Base-by-base conservation (phyloP, 495 filamentous ascomycete genomes). In the Glutinoglossum americanum region DNA sequence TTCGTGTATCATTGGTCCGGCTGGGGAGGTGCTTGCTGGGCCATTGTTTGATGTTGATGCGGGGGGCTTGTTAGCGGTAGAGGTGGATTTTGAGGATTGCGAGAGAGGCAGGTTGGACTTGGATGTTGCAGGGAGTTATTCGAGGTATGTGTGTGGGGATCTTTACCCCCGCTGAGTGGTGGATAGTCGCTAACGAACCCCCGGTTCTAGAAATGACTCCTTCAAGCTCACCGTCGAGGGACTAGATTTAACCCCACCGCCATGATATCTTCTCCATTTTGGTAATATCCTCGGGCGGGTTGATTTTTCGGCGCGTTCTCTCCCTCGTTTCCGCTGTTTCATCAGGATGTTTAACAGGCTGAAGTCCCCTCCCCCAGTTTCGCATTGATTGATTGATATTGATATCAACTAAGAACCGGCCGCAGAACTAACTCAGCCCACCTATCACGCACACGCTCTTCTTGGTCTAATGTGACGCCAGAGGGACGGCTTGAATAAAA, bases 31-130 rank as follows among this genome's bases (percentile, higher is more conserved):
- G 3, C 66, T 95, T 0, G 79, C 77, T 0, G 88, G 86, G 0
- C 90, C 90, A 0, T 69, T 93, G 54, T 94, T 87, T 87, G 85
- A 92, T 57, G 78, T 82, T 35, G 80, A 89, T 57, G 76, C 83
- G 60, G 72, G 72, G 7, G 73, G 72, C 0, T 59, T 81, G 4
- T 61, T 76, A 19, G 65, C 73, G 13, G 65, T 70, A 1, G 72
- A 76, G 55, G 74, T 77, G 11, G 79, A 84, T 57, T 70, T 83
- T 55, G 80, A 82, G 44, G 80, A 83, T 61, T 82, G 80, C 60
- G 74, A 77, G 56, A 65, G 80, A 15, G 80, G 80, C 10, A 69
- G 78, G 60, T 55, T 81, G 64, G 79, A 82, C 65, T 61, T 82
- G 51, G 70, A 72, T 64, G 63, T 65, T 47, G 67, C 58, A 1